Conservation (phyloP, 1,284 basidiomycete genomes). For the Cutaneotrichosporon spelunceum region DNA sequence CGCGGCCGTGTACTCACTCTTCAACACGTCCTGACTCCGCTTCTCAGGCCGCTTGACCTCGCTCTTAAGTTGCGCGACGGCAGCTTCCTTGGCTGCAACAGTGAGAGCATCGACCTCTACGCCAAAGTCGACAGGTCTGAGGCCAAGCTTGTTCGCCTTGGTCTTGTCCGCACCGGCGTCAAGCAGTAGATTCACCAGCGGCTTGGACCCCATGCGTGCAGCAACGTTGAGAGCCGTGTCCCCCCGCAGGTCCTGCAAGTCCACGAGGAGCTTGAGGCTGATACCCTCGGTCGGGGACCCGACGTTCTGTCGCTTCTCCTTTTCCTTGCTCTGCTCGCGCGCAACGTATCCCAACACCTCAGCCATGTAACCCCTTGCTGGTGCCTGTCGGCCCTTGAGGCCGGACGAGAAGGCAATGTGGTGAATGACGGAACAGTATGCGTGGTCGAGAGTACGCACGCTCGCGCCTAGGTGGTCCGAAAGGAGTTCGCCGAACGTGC, state of each 20-base stretch:
- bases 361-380: constrained; percentile 89
- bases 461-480: constrained; percentile 56
- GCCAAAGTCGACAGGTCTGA: constrained; percentile 90
- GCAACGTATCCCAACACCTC: constrained; percentile 81
- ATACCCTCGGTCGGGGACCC: constrained; percentile 16
- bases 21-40: constrained; percentile 84
- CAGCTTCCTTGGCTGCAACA: constrained; percentile 68
- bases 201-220: constrained; percentile 85
- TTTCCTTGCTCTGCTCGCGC: constrained; percentile 28
- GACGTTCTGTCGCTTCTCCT: constrained; percentile 12
- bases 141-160: constrained; percentile 87
- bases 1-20: constrained; percentile 57
- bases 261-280: constrained; percentile 70
- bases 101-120: constrained; percentile 68
- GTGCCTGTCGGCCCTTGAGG: constrained; percentile 76
- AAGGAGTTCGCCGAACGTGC: constrained; percentile 70
- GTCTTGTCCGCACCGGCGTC: constrained; percentile 91
- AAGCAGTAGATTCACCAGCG: constrained; percentile 78
- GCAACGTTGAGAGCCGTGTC: constrained; percentile 96
- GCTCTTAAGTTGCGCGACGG: constrained; percentile 65
- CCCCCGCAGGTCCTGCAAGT: constrained; percentile 92
- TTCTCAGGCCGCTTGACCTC: constrained; percentile 71
- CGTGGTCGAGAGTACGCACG: constrained; percentile 84
- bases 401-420: constrained; percentile 89
- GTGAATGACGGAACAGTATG: constrained; percentile 87